Evolutionary conservation across 257 asterid genomes (phyloP), one percentile per base, ranked within the genome.

Genomic region (Solanum corneliomulleri): DNA sequence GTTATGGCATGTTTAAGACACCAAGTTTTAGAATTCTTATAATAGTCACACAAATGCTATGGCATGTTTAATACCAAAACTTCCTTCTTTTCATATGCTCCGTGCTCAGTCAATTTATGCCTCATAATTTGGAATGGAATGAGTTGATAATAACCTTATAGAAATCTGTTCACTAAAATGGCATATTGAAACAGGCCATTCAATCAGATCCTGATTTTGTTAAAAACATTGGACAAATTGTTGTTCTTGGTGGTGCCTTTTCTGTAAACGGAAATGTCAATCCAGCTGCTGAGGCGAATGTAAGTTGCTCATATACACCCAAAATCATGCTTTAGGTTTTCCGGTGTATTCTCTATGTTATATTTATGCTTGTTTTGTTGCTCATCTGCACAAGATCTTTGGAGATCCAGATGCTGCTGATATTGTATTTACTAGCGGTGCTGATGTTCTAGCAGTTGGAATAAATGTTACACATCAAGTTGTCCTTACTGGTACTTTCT

Each of bases 341-440:
- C 74, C 62, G 29, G 83, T 18, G 72, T 58, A 83, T 52, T 58
- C 70, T 82, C 84, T 62, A 62, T 84, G 86, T 23, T 72, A n/a
- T 47, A 69, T 86, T 87, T 47, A 78, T n/a, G 9, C 62, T 49
- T 88, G 11, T 52, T 45, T 18, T 80, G 80, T 72, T 85, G 27
- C 82, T 87, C 89, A 41, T 88, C 76, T 91, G 87, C 85, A 70
- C 86, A 88, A 97, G 99, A 93, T 97, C 70, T 95, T 93, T 87
- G 99, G 99, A 92, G 99, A 97, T 91, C 99, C 99, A 37, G 98
- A 97, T 87, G 98, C 99, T 71, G 99, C 99, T 37, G 99, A 97
- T 92, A 89, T 95, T 87, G 99, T 97, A 62, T 95, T 97, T 91
- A 94, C 99, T 27, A 93, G 99, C 88, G 99, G 99, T 83, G 99